Evolutionary conservation across 371 early-diverging fungal genomes (phyloP).

Genomic region (Rhizomucor pusillus): DNA sequence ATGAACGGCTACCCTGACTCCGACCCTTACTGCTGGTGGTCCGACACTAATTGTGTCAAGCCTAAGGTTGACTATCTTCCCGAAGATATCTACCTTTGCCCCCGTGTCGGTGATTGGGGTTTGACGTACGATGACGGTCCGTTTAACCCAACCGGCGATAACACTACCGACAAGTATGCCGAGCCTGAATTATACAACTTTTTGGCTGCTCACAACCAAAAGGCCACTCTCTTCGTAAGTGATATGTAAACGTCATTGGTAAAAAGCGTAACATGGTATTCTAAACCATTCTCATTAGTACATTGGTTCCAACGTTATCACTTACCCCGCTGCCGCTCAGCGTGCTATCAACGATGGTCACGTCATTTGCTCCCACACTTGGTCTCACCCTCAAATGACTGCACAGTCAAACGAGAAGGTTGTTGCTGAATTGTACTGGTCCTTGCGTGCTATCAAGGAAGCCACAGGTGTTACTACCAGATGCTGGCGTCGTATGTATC

Average conservation of each 20-base stretch:
- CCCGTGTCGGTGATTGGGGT: constrained; percentile 49
- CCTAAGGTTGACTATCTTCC: constrained; percentile 43
- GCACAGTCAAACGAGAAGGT: constrained; percentile 49
- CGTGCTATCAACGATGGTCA: constrained; percentile 50
- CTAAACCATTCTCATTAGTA: no score
- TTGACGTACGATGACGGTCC: constrained; percentile 51
- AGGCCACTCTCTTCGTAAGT: constrained; percentile 28
- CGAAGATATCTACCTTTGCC: constrained; percentile 42
- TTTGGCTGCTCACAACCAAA: constrained; percentile 29
- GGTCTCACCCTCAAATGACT: constrained; percentile 62
- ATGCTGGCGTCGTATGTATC: constrained; percentile 45
- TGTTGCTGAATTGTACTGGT: constrained; percentile 59
- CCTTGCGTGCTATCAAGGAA: constrained; percentile 51
- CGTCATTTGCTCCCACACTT: constrained; percentile 52
- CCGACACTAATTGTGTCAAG: constrained; percentile 38
- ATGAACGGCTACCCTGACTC: constrained; percentile 22
- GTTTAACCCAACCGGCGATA: constrained; percentile 24
- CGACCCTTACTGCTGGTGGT: constrained; percentile 53
- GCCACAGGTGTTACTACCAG: constrained; percentile 49
- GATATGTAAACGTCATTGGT: no score
- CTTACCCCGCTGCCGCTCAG: constrained; percentile 41
- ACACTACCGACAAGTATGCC: constrained; percentile 28
- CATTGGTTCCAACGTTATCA: constrained; percentile 48
- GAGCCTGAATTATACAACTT: constrained; percentile 51
- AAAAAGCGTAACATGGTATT: no score